Evolutionary conservation across 371 early-diverging fungal species (phyloP).

Genomic region (Syncephalastrum racemosum): DNA sequence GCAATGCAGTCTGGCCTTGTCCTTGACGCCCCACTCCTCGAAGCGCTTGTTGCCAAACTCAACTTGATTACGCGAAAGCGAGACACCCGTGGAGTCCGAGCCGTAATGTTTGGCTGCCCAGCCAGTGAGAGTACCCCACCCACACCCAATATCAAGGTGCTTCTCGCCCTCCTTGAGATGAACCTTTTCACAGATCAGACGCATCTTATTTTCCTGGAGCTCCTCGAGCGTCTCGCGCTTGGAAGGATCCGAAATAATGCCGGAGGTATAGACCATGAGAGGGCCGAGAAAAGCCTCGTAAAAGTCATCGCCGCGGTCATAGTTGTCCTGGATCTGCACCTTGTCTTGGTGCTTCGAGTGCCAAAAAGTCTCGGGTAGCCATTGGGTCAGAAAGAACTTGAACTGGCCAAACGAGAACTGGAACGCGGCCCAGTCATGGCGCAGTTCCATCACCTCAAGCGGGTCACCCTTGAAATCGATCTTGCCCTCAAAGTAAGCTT

Average conservation of each 20-base stretch:
- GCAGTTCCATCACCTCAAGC: conserved; percentile 84
- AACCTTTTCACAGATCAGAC: conserved; percentile 84
- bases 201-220: conserved; percentile 93
- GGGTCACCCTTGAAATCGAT: conserved; percentile 90
- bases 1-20: conserved; percentile 79
- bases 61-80: conserved; percentile 89
- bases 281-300: conserved; percentile 93
- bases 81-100: conserved; percentile 90
- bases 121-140: conserved; percentile 94
- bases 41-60: conserved; percentile 86
- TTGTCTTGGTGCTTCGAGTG: conserved; percentile 96
- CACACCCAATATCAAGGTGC: conserved; percentile 96
- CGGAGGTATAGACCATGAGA: conserved; percentile 95
- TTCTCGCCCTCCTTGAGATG: conserved; percentile 87
- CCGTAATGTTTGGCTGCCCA: conserved; percentile 89
- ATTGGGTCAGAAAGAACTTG: conserved; percentile 91
- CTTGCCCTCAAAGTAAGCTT: conserved; percentile 93
- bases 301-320: conserved; percentile 97
- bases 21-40: conserved; percentile 77
- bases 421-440: conserved; percentile 95
- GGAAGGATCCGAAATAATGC: conserved; percentile 77
- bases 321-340: conserved; percentile 95
- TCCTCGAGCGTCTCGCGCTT: conserved; percentile 88
- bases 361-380: conserved; percentile 94
- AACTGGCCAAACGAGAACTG: conserved; percentile 78